Evolutionary conservation across 257 asterid genomes (phyloP), one percentile per base, ranked within the genome.

Genomic region (Salvia rosmarinus): DNA sequence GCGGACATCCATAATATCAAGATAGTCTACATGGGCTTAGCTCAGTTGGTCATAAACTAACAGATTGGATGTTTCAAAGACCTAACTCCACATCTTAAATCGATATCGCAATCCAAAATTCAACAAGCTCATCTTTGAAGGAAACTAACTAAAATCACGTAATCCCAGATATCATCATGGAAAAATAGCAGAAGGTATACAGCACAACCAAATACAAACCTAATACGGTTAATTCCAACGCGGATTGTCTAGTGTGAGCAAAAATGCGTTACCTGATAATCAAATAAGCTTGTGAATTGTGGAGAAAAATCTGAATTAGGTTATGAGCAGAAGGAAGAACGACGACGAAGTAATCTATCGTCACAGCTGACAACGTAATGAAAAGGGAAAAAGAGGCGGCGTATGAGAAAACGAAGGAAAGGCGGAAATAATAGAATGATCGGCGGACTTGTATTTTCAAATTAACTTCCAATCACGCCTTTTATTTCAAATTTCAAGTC

Each of bases 381-480:
- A 6, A 32, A 60, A 17, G 60, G 17, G 3, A 0, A 2, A 16
- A 14, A 43, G 55, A 44, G 70, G 63, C 70, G 25, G 54, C 35
- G 20, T 16, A 44, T 8, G 64, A 72, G 6, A 47, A 20, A 21
- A 5, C 0, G 11, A 17, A 47, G 21, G 52, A 2, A 30, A 60
- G 39, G 6, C 2, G 23, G 49, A 34, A 12, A 59, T 17, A 7
- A 32, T 46, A 59, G 25, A 23, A 11, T 30, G 34, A 57, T 44
- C 0, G 60, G 60, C 61, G 68, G 68, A 58, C 57, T 57, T 70
- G 60, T 70, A 57, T 43, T 46, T 60, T 16, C 42, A 9, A n/a
- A 35, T 71, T 30, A 17, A 71, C 46, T 60, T 6, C 39, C 67
- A 2, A 4, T 25, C 17, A 23, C 19, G 35, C 23, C 34, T 37